Percentiles rank a stretch among this genome's conserved stretches.
phyloP scores from a whole-genome alignment of 2,329 filamentous ascomycete genomes.

The Magnaporthiopsis incrustans region DNA sequence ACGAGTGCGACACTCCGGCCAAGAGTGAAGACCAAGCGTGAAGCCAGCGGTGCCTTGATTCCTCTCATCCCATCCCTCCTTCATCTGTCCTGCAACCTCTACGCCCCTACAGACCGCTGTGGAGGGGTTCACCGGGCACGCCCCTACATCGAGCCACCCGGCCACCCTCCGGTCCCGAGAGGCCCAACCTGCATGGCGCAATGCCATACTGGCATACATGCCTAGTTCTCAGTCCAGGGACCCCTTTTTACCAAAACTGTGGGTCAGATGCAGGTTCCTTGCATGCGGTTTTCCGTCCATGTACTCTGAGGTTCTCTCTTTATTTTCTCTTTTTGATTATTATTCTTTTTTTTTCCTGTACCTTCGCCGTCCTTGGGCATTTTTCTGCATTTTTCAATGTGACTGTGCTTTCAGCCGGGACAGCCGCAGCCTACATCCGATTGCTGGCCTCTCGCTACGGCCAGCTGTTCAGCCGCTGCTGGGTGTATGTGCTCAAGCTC shows the following conservation, averaged over 20 bases:
- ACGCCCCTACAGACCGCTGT: background rate
- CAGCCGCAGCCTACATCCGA: background rate
- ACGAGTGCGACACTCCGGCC: no score
- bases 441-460: background rate
- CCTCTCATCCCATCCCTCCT: background rate
- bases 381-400: background rate
- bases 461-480: background rate
- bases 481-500: background rate
- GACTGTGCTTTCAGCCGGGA: background rate
- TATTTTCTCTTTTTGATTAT: background rate
- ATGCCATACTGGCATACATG: background rate
- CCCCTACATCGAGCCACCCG: background rate
- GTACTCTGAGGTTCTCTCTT: background rate
- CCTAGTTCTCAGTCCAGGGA: background rate
- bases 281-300: no score
- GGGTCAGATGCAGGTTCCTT: background rate
- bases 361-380: background rate
- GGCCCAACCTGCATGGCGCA: background rate
- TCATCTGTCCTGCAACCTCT: background rate
- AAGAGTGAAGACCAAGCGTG: background rate
- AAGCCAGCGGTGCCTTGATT: no score
- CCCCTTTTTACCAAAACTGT: background rate
- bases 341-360: background rate
- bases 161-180: background rate
- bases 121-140: background rate